Conservation (phyloP, 345 rosid species). For the Melastoma malabathricum region DNA sequence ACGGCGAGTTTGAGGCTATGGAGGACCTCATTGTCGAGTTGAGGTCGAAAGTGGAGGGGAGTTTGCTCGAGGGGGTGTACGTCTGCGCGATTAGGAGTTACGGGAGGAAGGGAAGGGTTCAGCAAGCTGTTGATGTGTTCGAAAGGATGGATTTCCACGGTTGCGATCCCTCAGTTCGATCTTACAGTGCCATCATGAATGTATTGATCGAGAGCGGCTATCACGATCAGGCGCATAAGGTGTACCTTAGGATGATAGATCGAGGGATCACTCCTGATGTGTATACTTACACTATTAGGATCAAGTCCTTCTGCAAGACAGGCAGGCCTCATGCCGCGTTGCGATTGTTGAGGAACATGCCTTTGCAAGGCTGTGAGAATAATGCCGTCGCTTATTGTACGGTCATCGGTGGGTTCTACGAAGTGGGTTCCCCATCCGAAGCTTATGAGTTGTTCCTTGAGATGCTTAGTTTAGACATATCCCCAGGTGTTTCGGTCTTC, state of each 20-base stretch:
- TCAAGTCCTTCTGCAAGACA: slow-evolving; percentile 77
- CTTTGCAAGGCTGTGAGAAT: slow-evolving; percentile 57
- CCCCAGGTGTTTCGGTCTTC: slow-evolving; percentile 43
- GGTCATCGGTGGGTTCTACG: slow-evolving; percentile 60
- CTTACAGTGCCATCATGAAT: slow-evolving; percentile 78
- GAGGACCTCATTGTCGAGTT: slow-evolving; percentile 41
- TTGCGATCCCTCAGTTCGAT: slow-evolving; percentile 54
- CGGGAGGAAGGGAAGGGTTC: slow-evolving; percentile 68
- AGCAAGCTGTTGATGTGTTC: slow-evolving; percentile 71
- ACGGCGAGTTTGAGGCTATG: slow-evolving; percentile 72
- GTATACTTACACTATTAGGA: slow-evolving; percentile 71
- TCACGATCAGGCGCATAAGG: slow-evolving; percentile 72
- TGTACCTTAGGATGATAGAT: slow-evolving; percentile 71
- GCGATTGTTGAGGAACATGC: slow-evolving; percentile 70
- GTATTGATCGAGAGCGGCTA: slow-evolving; percentile 53
- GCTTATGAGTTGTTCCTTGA: slow-evolving; percentile 63
- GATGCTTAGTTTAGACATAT: slow-evolving; percentile 50
- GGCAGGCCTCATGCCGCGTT: slow-evolving; percentile 67
- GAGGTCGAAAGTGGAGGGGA: slow-evolving; percentile 32
- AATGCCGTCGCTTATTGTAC: slow-evolving; percentile 79
- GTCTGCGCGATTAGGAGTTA: slow-evolving; percentile 55
- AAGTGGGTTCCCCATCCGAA: slow-evolving; percentile 29
- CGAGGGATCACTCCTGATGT: slow-evolving; percentile 57
- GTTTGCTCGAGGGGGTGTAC: slow-evolving; percentile 67
- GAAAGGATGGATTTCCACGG: slow-evolving; percentile 87